These are phyloP conservation scores for Aureobasidium sp. DNA, from an alignment of 2,329 filamentous ascomycete genomes.

Conservation along the genomic window DNA sequence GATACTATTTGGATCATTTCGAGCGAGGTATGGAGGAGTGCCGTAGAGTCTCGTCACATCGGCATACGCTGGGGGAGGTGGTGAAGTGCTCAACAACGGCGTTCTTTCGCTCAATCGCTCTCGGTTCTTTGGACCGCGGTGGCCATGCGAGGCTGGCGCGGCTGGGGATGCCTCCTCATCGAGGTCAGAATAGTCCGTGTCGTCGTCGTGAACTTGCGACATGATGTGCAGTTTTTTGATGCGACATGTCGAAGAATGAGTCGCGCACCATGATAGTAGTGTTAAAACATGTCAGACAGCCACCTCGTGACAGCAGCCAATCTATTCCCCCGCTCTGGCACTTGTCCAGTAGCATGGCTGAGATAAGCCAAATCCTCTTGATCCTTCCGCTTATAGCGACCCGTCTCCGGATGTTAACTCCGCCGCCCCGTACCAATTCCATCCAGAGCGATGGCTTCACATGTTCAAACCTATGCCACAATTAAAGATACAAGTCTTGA, in stretches of 20 bases:
- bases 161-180: not conserved
- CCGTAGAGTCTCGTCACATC: not conserved
- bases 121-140: not conserved
- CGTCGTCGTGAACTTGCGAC: constrained; percentile 4
- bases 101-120: constrained; percentile 7
- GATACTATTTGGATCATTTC: not conserved
- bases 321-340: not conserved
- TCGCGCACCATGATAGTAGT: not conserved
- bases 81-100: constrained; percentile 3
- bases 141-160: not conserved
- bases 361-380: constrained; percentile 6
- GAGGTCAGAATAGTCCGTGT: constrained; percentile 8
- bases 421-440: not conserved
- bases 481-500: too few species aligned
- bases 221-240: not conserved
- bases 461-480: too few species aligned
- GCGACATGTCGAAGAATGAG: not conserved
- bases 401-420: not conserved
- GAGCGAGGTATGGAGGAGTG: not conserved
- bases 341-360: not conserved
- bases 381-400: not conserved
- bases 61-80: constrained; percentile 11
- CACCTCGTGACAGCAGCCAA: constrained; percentile 1
- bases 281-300: not conserved
- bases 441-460: too few species aligned